phyloP scores from a whole-genome alignment of 2,329 filamentous ascomycete genomes.

The Botryosphaeria dothidea region DNA sequence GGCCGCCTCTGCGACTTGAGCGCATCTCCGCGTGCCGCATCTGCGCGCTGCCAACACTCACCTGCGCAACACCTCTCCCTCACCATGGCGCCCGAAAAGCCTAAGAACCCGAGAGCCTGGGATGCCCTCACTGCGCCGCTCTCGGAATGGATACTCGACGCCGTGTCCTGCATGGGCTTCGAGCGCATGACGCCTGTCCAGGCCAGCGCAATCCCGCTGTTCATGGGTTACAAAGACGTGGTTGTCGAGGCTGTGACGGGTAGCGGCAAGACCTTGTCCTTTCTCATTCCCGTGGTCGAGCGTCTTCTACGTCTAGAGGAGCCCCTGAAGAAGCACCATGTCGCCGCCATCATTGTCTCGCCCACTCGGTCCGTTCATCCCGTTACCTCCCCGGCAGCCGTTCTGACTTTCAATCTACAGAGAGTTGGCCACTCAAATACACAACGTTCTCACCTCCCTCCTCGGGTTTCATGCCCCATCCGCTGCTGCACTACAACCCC shows the following conservation, averaged over 20 bases:
- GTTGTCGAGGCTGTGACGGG: constrained; percentile 93
- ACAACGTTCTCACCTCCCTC: constrained; percentile 74
- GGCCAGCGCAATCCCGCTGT: constrained; percentile 84
- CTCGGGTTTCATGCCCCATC: constrained; percentile 83
- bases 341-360: constrained; percentile 88
- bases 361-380: constrained; percentile 62
- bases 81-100: constrained; percentile 37
- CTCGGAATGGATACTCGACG: constrained; percentile 83
- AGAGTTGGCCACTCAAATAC: constrained; percentile 88
- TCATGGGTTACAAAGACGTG: constrained; percentile 87
- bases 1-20: not conserved
- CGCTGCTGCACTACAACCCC: constrained; percentile 63
- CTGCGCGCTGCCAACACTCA: not conserved
- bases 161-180: constrained; percentile 82
- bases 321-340: constrained; percentile 83
- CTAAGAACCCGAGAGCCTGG: constrained; percentile 52
- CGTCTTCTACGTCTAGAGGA: constrained; percentile 78
- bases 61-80: not conserved
- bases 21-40: not conserved
- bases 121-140: constrained; percentile 68
- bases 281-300: constrained; percentile 80
- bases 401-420: constrained; percentile 43
- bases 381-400: not conserved
- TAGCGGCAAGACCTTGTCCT: constrained; percentile 86
- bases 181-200: constrained; percentile 91